Conservation (phyloP, 352 stramenopile species). For the Globisporangium apiculatum region DNA sequence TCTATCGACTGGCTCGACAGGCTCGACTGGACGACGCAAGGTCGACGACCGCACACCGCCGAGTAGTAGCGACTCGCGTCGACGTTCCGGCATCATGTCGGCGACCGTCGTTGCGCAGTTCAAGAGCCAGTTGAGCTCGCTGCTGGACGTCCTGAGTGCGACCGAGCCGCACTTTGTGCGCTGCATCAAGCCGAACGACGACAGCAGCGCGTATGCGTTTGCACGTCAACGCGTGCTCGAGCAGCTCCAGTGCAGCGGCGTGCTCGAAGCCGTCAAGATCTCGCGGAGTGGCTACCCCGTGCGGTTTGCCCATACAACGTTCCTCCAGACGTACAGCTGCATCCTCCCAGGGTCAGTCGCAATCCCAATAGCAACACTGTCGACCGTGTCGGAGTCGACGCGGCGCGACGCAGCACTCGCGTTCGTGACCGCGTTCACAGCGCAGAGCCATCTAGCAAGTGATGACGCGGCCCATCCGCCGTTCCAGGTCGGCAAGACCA, state of each 20-base stretch:
- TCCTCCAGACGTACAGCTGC: slow-evolving; percentile 82
- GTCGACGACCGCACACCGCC: slow-evolving; percentile 12
- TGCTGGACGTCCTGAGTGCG: slow-evolving; percentile 92
- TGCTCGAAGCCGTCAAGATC: slow-evolving; percentile 87
- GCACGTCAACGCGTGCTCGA: slow-evolving; percentile 65
- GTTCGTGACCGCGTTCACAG: slow-evolving; percentile 38
- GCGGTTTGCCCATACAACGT: slow-evolving; percentile 90
- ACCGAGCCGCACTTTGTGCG: slow-evolving; percentile 92
- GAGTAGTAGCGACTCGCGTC: slow-evolving; percentile 21
- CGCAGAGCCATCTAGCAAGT: slow-evolving; percentile 25
- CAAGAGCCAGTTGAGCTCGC: slow-evolving; percentile 86
- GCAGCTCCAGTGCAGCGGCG: slow-evolving; percentile 82
- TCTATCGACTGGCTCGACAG: no score
- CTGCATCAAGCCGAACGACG: slow-evolving; percentile 87
- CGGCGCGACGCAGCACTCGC: slow-evolving; percentile 42
- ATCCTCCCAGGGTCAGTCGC: slow-evolving; percentile 43
- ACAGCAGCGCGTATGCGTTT: slow-evolving; percentile 48
- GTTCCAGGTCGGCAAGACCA: slow-evolving; percentile 79
- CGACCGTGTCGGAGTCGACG: neutral
- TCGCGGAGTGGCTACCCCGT: slow-evolving; percentile 90
- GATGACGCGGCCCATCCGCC: slow-evolving; percentile 37
- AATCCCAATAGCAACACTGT: neutral
- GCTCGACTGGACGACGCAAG: slow-evolving; percentile 5
- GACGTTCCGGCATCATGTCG: slow-evolving; percentile 73
- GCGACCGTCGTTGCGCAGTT: slow-evolving; percentile 90